Percentiles rank a stretch among this genome's conserved stretches.
Evolutionary conservation across 495 filamentous ascomycete genomes (phyloP).

Genomic region (Tuber umbilicatum): DNA sequence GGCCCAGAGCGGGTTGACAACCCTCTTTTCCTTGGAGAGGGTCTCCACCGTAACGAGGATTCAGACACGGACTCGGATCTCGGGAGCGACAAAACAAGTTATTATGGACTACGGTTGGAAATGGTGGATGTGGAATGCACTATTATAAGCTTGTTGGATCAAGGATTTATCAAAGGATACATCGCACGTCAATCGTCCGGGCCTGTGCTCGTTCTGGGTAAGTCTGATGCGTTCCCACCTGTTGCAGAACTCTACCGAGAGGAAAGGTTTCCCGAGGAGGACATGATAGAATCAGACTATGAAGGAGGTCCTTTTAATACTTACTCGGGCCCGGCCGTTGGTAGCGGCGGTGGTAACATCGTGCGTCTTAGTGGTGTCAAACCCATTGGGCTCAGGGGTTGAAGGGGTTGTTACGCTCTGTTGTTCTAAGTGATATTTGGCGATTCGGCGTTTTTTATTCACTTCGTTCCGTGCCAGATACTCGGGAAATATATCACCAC

Average conservation of each 20-base stretch:
- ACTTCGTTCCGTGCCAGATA: neutral
- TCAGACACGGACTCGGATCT: constrained; percentile 21
- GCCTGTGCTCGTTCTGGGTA: constrained; percentile 72
- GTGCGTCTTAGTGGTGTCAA: constrained; percentile 37
- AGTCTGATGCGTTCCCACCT: constrained; percentile 53
- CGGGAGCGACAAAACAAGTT: constrained; percentile 46
- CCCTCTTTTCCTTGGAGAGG: constrained; percentile 45
- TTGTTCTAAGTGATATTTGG: neutral
- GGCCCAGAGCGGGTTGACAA: constrained; percentile 32
- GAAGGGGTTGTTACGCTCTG: neutral
- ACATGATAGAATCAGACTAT: constrained; percentile 23
- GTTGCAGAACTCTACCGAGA: constrained; percentile 40
- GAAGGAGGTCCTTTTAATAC: constrained; percentile 13
- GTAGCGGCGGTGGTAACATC: constrained; percentile 34
- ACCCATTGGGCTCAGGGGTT: constrained; percentile 27
- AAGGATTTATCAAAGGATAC: constrained; percentile 81
- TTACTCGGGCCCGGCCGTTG: constrained; percentile 8
- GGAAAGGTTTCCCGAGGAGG: constrained; percentile 35
- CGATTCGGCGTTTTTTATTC: neutral
- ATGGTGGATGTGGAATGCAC: constrained; percentile 69
- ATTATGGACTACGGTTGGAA: constrained; percentile 49
- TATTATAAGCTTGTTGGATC: constrained; percentile 66
- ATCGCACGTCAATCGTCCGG: constrained; percentile 69
- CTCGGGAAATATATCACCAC: neutral
- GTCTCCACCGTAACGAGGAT: constrained; percentile 43